These are phyloP conservation scores for Cucurbita argyrosperma DNA, from an alignment of 306 rosid genomes.

Conservation along the genomic window DNA sequence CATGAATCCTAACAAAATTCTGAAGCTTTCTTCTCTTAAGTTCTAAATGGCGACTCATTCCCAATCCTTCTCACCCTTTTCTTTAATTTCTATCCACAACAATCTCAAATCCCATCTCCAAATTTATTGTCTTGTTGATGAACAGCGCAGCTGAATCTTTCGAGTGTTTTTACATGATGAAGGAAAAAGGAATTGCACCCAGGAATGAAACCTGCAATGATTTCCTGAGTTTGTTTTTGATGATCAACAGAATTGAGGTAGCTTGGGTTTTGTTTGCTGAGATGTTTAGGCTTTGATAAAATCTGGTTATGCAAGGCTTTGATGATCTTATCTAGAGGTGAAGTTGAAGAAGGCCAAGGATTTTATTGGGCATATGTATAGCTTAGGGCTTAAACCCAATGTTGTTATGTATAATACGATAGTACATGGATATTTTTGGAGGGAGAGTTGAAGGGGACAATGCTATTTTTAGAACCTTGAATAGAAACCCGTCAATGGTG, in stretches of 20 bases:
- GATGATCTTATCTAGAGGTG: constrained; percentile 18
- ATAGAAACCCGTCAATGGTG: background rate
- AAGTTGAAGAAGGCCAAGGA: constrained; percentile 70
- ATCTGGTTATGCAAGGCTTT: constrained; percentile 44
- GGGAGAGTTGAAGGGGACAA: constrained; percentile 42
- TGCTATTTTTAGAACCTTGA: constrained; percentile 7
- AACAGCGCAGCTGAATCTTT: constrained; percentile 37
- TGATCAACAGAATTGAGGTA: constrained; percentile 28
- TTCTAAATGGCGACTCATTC: background rate
- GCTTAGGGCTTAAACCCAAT: constrained; percentile 40
- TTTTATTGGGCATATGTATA: constrained; percentile 54
- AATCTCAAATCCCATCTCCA: constrained; percentile 9
- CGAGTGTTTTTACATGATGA: constrained; percentile 53
- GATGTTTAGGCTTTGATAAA: constrained; percentile 64
- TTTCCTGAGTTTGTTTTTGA: constrained; percentile 44
- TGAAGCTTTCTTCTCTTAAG: background rate
- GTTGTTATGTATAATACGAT: constrained; percentile 61
- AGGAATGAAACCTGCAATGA: constrained; percentile 47
- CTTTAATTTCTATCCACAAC: constrained; percentile 6
- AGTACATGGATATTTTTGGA: constrained; percentile 45
- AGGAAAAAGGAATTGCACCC: constrained; percentile 26
- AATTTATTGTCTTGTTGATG: constrained; percentile 32
- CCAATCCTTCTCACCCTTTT: constrained; percentile 1
- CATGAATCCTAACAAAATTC: background rate
- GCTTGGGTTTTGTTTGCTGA: constrained; percentile 78